Percentiles rank a stretch among this genome's conserved stretches.
Evolutionary conservation across 2,329 filamentous ascomycete species (phyloP).

Genomic region (Colletotrichum australisinense): DNA sequence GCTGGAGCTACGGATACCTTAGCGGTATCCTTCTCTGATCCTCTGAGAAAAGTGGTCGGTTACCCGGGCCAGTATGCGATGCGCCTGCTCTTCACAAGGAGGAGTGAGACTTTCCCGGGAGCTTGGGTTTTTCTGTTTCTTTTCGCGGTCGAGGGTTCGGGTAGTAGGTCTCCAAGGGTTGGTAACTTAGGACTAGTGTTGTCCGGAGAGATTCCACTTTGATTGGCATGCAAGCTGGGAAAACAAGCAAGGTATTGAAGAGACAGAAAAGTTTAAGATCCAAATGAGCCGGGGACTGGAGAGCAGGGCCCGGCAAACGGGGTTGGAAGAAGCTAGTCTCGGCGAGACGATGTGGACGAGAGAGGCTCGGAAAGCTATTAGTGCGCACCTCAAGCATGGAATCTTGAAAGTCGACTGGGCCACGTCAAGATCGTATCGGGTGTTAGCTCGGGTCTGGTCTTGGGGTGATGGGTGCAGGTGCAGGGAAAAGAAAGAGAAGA

Average conservation of each 20-base stretch:
- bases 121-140: not conserved
- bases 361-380: not conserved
- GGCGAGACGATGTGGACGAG: not conserved
- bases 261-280: conserved; percentile 5
- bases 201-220: conserved; percentile 8
- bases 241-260: not conserved
- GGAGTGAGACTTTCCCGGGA: not conserved
- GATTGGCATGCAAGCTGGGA: not conserved
- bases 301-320: conserved; percentile 12
- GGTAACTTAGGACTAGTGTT: not conserved
- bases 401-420: not conserved
- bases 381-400: not conserved
- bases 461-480: not conserved
- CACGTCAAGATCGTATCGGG: not conserved
- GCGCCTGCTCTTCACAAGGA: not conserved
- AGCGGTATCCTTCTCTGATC: too few species aligned
- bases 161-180: not conserved
- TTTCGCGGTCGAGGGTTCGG: not conserved
- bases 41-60: not conserved
- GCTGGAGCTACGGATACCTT: not conserved
- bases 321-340: conserved; percentile 15
- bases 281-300: conserved; percentile 7
- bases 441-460: not conserved
- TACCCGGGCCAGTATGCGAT: not conserved
- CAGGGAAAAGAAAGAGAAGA: not conserved